A percentile compares a stretch with the other conserved stretches of the same genome.
These are phyloP conservation scores for Moesziomyces globuligerus DNA, from an alignment of 1,284 basidiomycete genomes.

Conservation along the genomic window DNA sequence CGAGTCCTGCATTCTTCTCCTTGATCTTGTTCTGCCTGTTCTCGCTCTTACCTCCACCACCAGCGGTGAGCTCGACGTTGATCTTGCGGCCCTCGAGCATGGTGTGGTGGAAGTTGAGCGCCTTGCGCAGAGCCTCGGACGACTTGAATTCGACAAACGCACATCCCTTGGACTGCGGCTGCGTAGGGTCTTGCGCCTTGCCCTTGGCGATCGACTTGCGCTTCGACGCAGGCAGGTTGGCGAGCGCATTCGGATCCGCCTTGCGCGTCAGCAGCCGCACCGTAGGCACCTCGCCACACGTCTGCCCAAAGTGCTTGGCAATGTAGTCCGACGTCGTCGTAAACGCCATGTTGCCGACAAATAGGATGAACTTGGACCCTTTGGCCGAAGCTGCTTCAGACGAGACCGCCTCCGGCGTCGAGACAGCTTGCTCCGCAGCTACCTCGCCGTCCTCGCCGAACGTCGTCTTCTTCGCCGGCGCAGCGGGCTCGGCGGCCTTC, in stretches of 20 bases:
- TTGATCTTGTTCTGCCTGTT: slow-evolving; percentile 61
- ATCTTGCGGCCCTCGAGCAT: slow-evolving; percentile 62
- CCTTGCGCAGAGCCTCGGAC: slow-evolving; percentile 55
- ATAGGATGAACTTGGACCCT: slow-evolving; percentile 57
- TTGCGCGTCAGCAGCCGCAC: slow-evolving; percentile 64
- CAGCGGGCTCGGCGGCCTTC: slow-evolving; percentile 8
- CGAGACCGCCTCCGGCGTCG: slow-evolving; percentile 1
- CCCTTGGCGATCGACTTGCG: slow-evolving; percentile 66
- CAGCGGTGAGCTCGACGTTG: slow-evolving; percentile 66
- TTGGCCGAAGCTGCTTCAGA: slow-evolving; percentile 10
- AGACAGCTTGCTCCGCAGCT: slow-evolving; percentile 18
- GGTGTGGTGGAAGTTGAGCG: slow-evolving; percentile 65
- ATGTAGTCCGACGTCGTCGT: slow-evolving; percentile 56
- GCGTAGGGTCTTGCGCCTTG: slow-evolving; percentile 59
- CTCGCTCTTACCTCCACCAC: slow-evolving; percentile 62
- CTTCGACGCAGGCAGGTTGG: slow-evolving; percentile 57
- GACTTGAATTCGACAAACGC: slow-evolving; percentile 64
- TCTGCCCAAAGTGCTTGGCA: slow-evolving; percentile 56
- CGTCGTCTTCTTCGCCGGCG: slow-evolving; percentile 35
- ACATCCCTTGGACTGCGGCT: slow-evolving; percentile 60
- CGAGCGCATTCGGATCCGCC: slow-evolving; percentile 47
- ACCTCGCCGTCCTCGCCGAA: slow-evolving; percentile 45
- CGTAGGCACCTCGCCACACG: slow-evolving; percentile 60
- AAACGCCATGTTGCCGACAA: slow-evolving; percentile 67
- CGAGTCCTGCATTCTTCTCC: slow-evolving; percentile 60